Base-by-base conservation (phyloP, 805 yeast genomes). In the Dipodascopsis uninucleata region DNA sequence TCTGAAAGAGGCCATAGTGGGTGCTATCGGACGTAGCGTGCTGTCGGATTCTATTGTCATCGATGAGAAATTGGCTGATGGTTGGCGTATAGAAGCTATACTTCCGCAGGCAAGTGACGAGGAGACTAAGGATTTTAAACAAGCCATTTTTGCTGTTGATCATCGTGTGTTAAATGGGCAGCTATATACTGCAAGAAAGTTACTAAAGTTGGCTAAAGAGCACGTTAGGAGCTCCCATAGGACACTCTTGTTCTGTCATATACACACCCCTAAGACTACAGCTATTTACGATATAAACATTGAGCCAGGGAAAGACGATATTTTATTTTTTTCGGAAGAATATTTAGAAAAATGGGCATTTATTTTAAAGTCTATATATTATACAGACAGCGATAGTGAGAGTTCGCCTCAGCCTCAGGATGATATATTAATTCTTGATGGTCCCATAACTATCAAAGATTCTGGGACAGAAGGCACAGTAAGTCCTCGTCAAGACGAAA, bases 261-360 rank as follows among this genome's bases (percentile, higher is more conserved):
- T 85, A 35, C 71, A 81, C 43, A 60, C 85, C 14, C 82, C 93
- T 1, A 64, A 63, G 31, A 76, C 76, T 45, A 70, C 17, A 5
- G 18, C 35, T 3, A 4, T 18, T n/a, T 50, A 85, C 10, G 95
- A 85, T 62, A 94, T 85, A 7, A 85, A 85, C 59, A 78, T 85
- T 14, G 95, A 85, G 59, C 95, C 95, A 0, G 85, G 94, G 0
- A 85, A 85, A 54, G 71, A 85, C 54, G 94, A 85, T 57, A 93
- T 85, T 1, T 59, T 89, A 25, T 84, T 85, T 56, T 66, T 84
- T 23, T 64, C 76, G 59, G 93, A 85, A 56, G 89, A 81, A 40
- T 81, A 85, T 18, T 72, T 83, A 7, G 85, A 79, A 35, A 58
- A 21, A 28, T 51, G 55, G 55, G 22, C 31, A 1, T 17, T 37